Conservation (phyloP, 208 protist species). For the Crithidia mellificae region DNA sequence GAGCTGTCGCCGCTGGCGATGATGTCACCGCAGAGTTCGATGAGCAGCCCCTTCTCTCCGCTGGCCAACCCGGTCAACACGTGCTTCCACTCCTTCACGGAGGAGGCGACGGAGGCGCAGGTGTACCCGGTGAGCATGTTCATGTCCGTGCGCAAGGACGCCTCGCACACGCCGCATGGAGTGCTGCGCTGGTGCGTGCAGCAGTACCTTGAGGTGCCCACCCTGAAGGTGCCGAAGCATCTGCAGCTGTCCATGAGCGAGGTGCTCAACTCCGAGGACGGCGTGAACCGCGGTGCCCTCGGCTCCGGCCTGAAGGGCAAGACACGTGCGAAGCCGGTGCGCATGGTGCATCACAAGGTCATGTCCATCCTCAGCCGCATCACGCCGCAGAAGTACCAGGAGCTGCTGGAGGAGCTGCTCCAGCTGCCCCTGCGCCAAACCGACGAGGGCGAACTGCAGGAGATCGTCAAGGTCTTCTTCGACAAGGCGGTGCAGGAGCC, state of each 20-base stretch:
- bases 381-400: slow-evolving; percentile 79
- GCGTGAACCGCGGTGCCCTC: slow-evolving; percentile 58
- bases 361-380: slow-evolving; percentile 87
- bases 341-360: slow-evolving; percentile 84
- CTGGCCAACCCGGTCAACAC: slow-evolving; percentile 54
- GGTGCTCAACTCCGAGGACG: slow-evolving; percentile 48
- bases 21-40: slow-evolving; percentile 24
- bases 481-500: slow-evolving; percentile 87
- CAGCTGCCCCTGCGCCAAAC: slow-evolving; percentile 77
- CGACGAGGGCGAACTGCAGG: slow-evolving; percentile 76
- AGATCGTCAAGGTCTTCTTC: slow-evolving; percentile 85
- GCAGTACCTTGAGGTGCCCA: slow-evolving; percentile 69
- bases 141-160: slow-evolving; percentile 71
- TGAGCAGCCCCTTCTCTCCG: slow-evolving; percentile 57
- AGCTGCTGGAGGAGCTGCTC: slow-evolving; percentile 70
- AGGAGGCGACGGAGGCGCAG: slow-evolving; percentile 42
- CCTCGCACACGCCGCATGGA: slow-evolving; percentile 85
- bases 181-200: slow-evolving; percentile 78
- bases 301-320: slow-evolving; percentile 54
- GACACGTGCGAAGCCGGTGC: slow-evolving; percentile 56
- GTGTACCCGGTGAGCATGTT: slow-evolving; percentile 86
- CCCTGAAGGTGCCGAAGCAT: slow-evolving; percentile 83
- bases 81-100: slow-evolving; percentile 68
- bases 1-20: slow-evolving; percentile 19
- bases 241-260: slow-evolving; percentile 76